Percentiles rank a stretch among this genome's conserved stretches.
Evolutionary conservation across 257 asterid species (phyloP).

Genomic region (Paulownia fortunei): DNA sequence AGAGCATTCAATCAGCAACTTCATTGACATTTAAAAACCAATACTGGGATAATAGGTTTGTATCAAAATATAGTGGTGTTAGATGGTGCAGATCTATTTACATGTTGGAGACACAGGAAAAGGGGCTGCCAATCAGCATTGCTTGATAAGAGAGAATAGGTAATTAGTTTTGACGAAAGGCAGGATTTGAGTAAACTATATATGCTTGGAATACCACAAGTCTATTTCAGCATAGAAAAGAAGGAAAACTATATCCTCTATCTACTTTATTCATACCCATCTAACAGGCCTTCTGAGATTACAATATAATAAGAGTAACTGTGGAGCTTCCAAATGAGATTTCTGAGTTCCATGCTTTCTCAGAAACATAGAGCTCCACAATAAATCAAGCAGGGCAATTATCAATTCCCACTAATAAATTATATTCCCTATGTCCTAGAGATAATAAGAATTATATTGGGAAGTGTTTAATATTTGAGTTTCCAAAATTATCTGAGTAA

Average conservation of each 20-base stretch:
- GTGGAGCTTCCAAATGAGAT: conserved; percentile 2
- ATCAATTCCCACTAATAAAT: background rate
- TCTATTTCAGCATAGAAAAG: background rate
- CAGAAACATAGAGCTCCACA: background rate
- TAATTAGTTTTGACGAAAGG: no score
- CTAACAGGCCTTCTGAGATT: background rate
- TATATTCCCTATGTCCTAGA: background rate
- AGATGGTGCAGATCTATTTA: no score
- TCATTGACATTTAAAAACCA: no score
- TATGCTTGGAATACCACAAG: no score
- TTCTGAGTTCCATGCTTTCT: background rate
- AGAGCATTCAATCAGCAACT: no score
- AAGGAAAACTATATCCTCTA: background rate
- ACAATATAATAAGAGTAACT: background rate
- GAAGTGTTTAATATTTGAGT: background rate
- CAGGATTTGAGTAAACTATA: background rate
- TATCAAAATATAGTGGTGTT: no score
- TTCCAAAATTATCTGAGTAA: background rate
- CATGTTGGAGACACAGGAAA: no score
- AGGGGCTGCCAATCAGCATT: no score
- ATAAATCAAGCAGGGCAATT: background rate
- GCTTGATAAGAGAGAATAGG: no score
- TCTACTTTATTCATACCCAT: background rate
- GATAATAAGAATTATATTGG: background rate
- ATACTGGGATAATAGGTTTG: no score